A percentile compares a stretch with the other conserved stretches of the same genome.
These are phyloP conservation scores for Fusarium palustre DNA, from an alignment of 2,329 filamentous ascomycete species.

Conservation along the genomic window DNA sequence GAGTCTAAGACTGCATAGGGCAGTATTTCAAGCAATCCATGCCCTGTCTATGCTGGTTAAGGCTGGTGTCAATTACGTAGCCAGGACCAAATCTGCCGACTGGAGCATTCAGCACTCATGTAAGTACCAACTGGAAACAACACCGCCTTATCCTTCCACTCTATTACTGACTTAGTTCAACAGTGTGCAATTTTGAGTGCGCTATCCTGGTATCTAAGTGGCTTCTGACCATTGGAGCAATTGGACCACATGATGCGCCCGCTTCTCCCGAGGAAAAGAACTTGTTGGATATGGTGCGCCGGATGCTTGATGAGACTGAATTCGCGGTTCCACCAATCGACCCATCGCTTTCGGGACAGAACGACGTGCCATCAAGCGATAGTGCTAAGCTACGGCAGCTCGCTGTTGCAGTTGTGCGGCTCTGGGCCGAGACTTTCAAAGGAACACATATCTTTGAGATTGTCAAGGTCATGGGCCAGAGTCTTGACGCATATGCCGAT, in stretches of 20 bases:
- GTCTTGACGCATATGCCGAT: constrained; percentile 68
- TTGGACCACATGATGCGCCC: constrained; percentile 62
- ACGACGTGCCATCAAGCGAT: constrained; percentile 61
- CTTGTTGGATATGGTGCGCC: constrained; percentile 66
- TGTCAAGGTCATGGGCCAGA: constrained; percentile 67
- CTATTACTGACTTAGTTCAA: constrained; percentile 28
- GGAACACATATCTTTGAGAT: constrained; percentile 71
- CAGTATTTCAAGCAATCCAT: constrained; percentile 75
- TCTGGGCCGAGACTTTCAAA: constrained; percentile 73
- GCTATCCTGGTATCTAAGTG: constrained; percentile 71
- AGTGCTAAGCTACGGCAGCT: constrained; percentile 65
- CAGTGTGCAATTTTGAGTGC: constrained; percentile 71
- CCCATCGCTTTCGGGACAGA: constrained; percentile 61
- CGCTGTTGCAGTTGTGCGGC: constrained; percentile 67
- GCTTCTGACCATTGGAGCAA: constrained; percentile 67
- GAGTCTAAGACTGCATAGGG: constrained; percentile 69
- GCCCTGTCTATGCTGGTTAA: constrained; percentile 75
- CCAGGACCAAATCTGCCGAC: constrained; percentile 69
- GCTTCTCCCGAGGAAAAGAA: constrained; percentile 65
- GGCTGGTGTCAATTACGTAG: constrained; percentile 71
- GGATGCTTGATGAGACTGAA: constrained; percentile 72
- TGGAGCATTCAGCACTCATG: constrained; percentile 73
- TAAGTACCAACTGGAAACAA: constrained; percentile 53
- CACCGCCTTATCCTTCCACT: background rate
- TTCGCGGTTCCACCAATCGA: constrained; percentile 69